Base-by-base conservation (phyloP, 163 green algal genomes). In the Picocystis sp. region DNA sequence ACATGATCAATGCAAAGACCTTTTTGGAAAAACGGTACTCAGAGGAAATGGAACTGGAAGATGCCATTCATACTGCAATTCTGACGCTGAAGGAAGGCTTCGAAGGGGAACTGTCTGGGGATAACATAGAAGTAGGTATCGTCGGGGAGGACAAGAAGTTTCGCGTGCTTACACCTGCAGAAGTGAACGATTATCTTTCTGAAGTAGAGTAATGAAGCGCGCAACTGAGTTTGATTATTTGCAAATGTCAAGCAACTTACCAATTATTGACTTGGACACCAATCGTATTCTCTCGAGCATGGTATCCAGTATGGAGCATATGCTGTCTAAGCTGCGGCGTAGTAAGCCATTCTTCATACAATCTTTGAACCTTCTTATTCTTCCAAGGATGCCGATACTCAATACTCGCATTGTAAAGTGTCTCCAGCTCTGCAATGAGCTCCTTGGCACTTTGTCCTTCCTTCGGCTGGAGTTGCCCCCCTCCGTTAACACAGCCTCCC, bases 41-140 rank as follows among this genome's bases (percentile, higher is more conserved):
- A 13, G 80, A 87, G 35, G 81, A 90, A 45, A 86, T 92, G 70
- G 79, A 89, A 69, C 72, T 97, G 24, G 90, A 99, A 70, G 90
- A 98, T 63, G 90, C 90, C 9, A 77, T 99, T 12, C 88, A 97
- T 69, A 96, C 90, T 3, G 84, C 88, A 23, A 78, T 99, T 45
- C 73, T 99, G 21, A 99, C 90, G 14, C 71, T 99, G 3, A 99
- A 99, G 75, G 90, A 98, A 62, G 87, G 90, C 33, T 97, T 93
- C 62, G 90, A 99, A 65, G 90, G 90, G 24, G 76, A 92, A 60
- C 66, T 86, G 53, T 76, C 56, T 57, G 72, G 70, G 34, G 57
- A 82, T 25, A 83, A 84, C 57, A 71, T 86, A 14, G 72, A 93
- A 66, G 81, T 93, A 19, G 85, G 69, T 24, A 74, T 98, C 50